phyloP scores from a whole-genome alignment of 495 filamentous ascomycete genomes.

The Penicillium pulvis region DNA sequence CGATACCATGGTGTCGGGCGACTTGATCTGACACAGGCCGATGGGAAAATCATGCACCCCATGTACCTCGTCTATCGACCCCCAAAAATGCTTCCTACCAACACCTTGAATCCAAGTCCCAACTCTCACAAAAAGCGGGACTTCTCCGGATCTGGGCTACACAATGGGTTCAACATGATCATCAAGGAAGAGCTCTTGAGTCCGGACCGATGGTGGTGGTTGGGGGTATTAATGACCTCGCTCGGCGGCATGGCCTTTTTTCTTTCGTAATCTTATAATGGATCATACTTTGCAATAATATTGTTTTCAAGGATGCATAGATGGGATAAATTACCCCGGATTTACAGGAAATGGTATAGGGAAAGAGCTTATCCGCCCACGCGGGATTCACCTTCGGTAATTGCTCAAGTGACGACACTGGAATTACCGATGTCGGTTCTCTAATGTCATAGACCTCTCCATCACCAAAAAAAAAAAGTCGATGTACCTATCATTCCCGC shows the following conservation, averaged over 20 bases:
- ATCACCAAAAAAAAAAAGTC: background rate
- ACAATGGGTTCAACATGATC: constrained; percentile 18
- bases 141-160: constrained; percentile 17
- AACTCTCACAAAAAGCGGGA: constrained; percentile 25
- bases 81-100: constrained; percentile 75
- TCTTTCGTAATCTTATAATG: constrained; percentile 27
- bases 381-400: background rate
- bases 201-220: constrained; percentile 68
- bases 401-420: background rate
- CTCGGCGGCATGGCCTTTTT: constrained; percentile 51
- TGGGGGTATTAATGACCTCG: constrained; percentile 67
- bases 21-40: constrained; percentile 65
- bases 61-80: constrained; percentile 71
- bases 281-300: background rate
- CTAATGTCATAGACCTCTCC: background rate
- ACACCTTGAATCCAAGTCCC: constrained; percentile 62
- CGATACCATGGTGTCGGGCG: constrained; percentile 63
- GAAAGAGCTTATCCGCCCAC: background rate
- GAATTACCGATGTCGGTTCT: background rate
- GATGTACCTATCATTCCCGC: constrained; percentile 1
- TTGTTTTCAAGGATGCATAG: background rate
- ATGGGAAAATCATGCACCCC: constrained; percentile 69
- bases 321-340: background rate
- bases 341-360: background rate
- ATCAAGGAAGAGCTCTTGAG: constrained; percentile 51